Conservation (phyloP, 2,329 filamentous ascomycete species). For the Botrytis galanthina region DNA sequence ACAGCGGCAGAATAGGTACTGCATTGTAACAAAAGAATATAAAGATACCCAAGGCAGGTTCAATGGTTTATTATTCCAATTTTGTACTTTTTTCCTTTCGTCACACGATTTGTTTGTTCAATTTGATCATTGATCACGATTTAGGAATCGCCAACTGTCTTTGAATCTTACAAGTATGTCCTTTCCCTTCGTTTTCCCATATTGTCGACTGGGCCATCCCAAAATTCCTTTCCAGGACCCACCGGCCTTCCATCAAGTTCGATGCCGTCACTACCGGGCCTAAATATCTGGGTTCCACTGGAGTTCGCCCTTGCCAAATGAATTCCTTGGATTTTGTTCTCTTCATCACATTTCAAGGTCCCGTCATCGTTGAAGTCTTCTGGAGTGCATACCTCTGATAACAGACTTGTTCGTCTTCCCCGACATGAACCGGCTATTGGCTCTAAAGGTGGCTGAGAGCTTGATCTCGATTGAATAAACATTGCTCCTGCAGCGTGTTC, state of each 20-base stretch:
- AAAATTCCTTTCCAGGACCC: slow-evolving; percentile 30
- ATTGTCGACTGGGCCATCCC: slow-evolving; percentile 24
- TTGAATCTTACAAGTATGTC: slow-evolving; percentile 31
- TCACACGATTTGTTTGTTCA: background rate
- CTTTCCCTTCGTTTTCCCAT: slow-evolving; percentile 29
- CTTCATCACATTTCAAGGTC: background rate
- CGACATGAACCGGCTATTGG: background rate
- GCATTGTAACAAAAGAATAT: slow-evolving; percentile 28
- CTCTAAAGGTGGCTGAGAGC: background rate
- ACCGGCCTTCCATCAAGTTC: slow-evolving; percentile 36
- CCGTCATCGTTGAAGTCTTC: slow-evolving; percentile 7
- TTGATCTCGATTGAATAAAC: slow-evolving; percentile 15
- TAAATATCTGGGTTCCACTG: slow-evolving; percentile 37
- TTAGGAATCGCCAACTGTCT: background rate
- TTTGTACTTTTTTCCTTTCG: slow-evolving; percentile 4
- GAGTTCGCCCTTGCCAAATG: slow-evolving; percentile 32
- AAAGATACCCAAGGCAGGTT: slow-evolving; percentile 25
- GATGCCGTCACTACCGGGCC: slow-evolving; percentile 30
- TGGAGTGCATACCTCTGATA: slow-evolving; percentile 22
- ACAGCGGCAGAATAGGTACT: slow-evolving; percentile 4
- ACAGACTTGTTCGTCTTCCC: background rate
- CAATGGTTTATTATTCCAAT: slow-evolving; percentile 24
- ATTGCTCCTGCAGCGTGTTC: slow-evolving; percentile 6
- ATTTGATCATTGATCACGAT: slow-evolving; percentile 7
- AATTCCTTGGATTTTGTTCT: background rate